A percentile compares a stretch with the other conserved stretches of the same genome.
These are phyloP conservation scores for Rhodomyrtus psidioides DNA, from an alignment of 441 rosid genomes.

Conservation along the genomic window DNA sequence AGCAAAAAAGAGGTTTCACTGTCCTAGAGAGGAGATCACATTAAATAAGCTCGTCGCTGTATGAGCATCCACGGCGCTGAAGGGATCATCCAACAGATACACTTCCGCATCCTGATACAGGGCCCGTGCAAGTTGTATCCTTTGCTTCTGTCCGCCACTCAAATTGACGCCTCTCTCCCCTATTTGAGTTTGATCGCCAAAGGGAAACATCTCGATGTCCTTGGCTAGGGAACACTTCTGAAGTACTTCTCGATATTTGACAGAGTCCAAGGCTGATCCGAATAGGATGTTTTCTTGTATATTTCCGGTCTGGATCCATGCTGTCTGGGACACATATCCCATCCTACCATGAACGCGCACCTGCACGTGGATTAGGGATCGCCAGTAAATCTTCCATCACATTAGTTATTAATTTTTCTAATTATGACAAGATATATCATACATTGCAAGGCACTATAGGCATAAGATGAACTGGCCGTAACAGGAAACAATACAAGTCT, in stretches of 20 bases:
- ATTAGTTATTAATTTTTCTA: not conserved
- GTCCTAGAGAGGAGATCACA: constrained; percentile 7
- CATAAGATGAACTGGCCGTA: not conserved
- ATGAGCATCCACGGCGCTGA: constrained; percentile 53
- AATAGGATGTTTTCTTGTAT: constrained; percentile 43
- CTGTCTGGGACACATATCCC: constrained; percentile 50
- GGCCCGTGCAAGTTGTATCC: constrained; percentile 47
- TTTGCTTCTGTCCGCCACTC: constrained; percentile 52
- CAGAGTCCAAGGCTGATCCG: constrained; percentile 31
- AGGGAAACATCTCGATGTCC: constrained; percentile 37
- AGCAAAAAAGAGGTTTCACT: not conserved
- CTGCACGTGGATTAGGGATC: constrained; percentile 3
- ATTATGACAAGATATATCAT: not conserved
- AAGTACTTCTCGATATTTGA: constrained; percentile 24
- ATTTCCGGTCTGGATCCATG: constrained; percentile 50
- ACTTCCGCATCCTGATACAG: constrained; percentile 40
- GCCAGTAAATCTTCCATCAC: not conserved
- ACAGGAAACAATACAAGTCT: not conserved
- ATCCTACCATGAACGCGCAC: constrained; percentile 26
- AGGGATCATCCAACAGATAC: constrained; percentile 55
- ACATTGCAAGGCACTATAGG: not conserved
- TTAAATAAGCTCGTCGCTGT: constrained; percentile 36
- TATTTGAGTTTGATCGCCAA: constrained; percentile 34
- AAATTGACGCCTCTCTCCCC: constrained; percentile 52
- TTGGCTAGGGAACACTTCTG: constrained; percentile 25